Evolutionary conservation across 257 asterid genomes (phyloP).

Genomic region (Gentiana dahurica): DNA sequence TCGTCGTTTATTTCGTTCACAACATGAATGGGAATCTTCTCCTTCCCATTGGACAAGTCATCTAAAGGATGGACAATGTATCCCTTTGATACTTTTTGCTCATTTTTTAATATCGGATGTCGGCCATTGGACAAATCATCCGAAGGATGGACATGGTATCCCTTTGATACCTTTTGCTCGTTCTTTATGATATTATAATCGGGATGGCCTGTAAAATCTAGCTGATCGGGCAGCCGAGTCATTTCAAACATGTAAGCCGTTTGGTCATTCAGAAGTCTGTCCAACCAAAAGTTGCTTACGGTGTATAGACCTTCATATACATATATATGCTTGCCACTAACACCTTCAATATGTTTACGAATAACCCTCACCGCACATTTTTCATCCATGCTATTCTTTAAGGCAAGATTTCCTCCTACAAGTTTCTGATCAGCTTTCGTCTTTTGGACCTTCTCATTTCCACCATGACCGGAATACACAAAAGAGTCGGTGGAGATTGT

Average conservation of each 20-base stretch:
- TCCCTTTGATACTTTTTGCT: conserved; percentile 1
- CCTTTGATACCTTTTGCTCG: conserved; percentile 1
- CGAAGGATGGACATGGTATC: conserved; percentile 2
- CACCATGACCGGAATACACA: conserved; percentile 37
- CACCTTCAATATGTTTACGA: conserved; percentile 1
- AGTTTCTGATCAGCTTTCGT: conserved; percentile 25
- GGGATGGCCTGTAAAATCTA: background rate
- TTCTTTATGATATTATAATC: background rate
- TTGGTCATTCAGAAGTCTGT: conserved; percentile 18
- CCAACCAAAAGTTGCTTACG: conserved; percentile 18
- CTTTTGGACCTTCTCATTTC: conserved; percentile 1
- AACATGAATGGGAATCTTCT: conserved; percentile 21
- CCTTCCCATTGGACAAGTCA: conserved; percentile 40
- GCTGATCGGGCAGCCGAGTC: conserved; percentile 25
- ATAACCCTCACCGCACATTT: conserved; percentile 30
- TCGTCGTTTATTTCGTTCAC: conserved; percentile 28
- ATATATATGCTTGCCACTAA: background rate
- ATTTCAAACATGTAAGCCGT: conserved; percentile 31
- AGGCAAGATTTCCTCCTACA: conserved; percentile 27
- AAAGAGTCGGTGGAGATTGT: conserved; percentile 13
- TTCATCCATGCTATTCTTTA: conserved; percentile 21
- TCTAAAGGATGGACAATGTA: conserved; percentile 4
- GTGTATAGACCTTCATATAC: conserved; percentile 34
- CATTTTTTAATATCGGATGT: background rate
- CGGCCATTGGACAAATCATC: conserved; percentile 33